Evolutionary conservation across 2,329 filamentous ascomycete genomes (phyloP).

Genomic region (Phyllosticta citribraziliensis): DNA sequence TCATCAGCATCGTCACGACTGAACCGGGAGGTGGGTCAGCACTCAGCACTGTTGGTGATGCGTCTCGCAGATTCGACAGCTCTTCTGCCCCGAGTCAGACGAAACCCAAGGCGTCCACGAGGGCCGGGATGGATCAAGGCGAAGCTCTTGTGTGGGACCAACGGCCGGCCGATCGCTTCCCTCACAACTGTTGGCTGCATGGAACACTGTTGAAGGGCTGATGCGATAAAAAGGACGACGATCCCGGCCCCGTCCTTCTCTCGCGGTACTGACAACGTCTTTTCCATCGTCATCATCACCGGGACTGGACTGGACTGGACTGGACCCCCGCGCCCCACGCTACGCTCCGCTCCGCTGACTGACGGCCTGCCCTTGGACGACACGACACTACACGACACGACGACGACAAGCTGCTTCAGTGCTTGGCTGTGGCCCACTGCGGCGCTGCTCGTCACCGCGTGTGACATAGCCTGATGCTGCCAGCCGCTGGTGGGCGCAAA

Average conservation of each 20-base stretch:
- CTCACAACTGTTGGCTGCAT: background rate
- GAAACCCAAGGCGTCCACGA: background rate
- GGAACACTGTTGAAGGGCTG: background rate
- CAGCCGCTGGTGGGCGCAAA: constrained; percentile 4
- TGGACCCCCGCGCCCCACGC: background rate
- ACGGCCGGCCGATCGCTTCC: constrained; percentile 11
- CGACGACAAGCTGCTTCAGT: background rate
- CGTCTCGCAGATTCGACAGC: background rate
- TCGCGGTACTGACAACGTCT: too few relatives aligned
- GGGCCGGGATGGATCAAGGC: constrained; percentile 2
- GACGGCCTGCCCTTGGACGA: background rate
- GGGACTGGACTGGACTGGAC: too few relatives aligned
- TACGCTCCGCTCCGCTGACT: background rate
- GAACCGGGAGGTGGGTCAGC: too few relatives aligned
- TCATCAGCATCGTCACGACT: background rate
- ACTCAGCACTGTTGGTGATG: too few relatives aligned
- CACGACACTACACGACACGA: too few relatives aligned
- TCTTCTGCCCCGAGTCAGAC: background rate
- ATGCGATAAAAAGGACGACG: constrained; percentile 10
- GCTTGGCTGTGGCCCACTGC: constrained; percentile 3
- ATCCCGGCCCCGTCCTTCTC: constrained; percentile 1
- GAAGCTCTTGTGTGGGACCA: constrained; percentile 7
- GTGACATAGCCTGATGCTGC: constrained; percentile 9
- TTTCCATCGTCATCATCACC: too few relatives aligned
- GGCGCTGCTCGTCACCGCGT: constrained; percentile 7